These are phyloP conservation scores for Avena eriantha DNA, from an alignment of 176 grass and related monocot species.

Conservation along the genomic window DNA sequence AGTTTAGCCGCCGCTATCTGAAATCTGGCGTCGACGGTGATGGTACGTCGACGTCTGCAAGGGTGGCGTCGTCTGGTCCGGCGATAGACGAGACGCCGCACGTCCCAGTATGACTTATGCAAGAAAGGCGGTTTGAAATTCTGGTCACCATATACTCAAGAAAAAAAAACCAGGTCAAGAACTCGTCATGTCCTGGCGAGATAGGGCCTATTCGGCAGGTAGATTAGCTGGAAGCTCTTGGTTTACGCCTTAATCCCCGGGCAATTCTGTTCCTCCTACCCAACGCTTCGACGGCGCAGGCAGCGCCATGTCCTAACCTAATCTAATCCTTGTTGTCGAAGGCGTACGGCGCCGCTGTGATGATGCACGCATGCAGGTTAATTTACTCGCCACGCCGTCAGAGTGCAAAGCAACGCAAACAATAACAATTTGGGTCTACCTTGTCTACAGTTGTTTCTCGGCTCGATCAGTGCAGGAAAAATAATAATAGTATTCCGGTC, in stretches of 20 bases:
- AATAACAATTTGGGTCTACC: too few species aligned
- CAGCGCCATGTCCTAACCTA: background rate
- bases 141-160: too few species aligned
- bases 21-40: background rate
- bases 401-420: too few species aligned
- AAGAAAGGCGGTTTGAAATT: background rate
- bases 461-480: background rate
- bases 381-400: background rate
- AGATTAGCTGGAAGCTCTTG: slow-evolving; percentile 18
- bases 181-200: background rate
- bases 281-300: background rate
- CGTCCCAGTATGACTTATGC: slow-evolving; percentile 20
- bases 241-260: slow-evolving; percentile 9
- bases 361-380: background rate
- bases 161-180: background rate
- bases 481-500: background rate
- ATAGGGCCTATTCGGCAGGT: background rate
- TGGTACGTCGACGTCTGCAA: background rate
- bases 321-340: background rate
- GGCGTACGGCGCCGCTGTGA: background rate
- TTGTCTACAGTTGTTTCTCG: too few species aligned
- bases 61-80: background rate
- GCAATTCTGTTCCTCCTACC: background rate
- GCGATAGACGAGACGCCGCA: background rate
- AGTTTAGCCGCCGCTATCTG: background rate